phyloP scores from a whole-genome alignment of 305 asterid genomes.

The Solanum aculeatissimum region DNA sequence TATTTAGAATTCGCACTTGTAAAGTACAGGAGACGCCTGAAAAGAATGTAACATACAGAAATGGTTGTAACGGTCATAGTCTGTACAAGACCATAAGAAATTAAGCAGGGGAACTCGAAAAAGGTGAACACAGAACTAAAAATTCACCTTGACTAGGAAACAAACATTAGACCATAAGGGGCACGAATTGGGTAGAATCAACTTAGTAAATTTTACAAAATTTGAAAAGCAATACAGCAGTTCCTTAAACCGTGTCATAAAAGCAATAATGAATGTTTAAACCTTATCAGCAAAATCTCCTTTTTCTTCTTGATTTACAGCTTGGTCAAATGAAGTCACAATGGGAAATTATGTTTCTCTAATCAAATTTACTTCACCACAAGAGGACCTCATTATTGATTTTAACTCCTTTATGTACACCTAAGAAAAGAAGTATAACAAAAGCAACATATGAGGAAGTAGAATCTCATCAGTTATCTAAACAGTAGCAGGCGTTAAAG shows the following conservation, averaged over 20 bases:
- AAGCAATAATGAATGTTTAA: not conserved
- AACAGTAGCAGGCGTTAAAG: not conserved
- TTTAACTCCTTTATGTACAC: not conserved
- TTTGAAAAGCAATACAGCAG: not conserved
- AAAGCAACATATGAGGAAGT: not conserved
- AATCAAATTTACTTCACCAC: not conserved
- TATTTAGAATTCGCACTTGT: not conserved
- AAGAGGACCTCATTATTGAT: not conserved
- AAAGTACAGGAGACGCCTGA: not conserved
- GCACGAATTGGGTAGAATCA: not conserved
- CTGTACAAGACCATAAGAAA: not conserved
- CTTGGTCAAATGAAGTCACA: not conserved
- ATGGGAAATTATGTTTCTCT: not conserved
- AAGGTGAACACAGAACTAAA: not conserved
- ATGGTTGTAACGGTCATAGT: not conserved
- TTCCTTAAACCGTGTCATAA: not conserved
- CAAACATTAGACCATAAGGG: not conserved
- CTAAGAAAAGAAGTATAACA: not conserved
- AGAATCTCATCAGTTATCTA: not conserved
- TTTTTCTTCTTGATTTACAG: not conserved
- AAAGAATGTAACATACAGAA: not conserved
- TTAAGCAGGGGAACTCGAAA: not conserved
- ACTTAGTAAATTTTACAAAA: not conserved
- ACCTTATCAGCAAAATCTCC: not conserved
- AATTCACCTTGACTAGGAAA: not conserved